These are phyloP conservation scores for Dactylellina parvicollis DNA, from an alignment of 2,329 filamentous ascomycete species.

Conservation along the genomic window DNA sequence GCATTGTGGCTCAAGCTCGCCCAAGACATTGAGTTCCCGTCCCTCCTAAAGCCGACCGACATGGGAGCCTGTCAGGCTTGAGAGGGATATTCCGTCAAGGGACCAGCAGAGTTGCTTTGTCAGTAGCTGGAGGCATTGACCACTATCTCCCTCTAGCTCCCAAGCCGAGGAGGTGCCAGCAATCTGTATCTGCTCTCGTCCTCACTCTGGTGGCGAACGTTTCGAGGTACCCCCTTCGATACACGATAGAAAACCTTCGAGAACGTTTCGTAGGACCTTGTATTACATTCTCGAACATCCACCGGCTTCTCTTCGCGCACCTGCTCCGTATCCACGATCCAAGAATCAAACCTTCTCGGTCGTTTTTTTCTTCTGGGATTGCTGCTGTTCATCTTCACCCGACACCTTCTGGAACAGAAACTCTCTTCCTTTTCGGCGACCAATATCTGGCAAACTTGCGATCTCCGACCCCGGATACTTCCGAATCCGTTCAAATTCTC, in stretches of 20 bases:
- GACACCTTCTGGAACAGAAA: conserved; percentile 25
- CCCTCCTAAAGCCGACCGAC: conserved; percentile 37
- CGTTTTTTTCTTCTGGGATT: neutral
- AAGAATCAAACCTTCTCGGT: conserved; percentile 2
- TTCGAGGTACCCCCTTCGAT: conserved; percentile 39
- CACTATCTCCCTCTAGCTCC: conserved; percentile 39
- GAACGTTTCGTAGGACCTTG: conserved; percentile 49
- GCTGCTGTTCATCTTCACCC: neutral
- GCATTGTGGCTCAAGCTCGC: conserved; percentile 51
- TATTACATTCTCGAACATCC: conserved; percentile 39
- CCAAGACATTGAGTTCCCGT: conserved; percentile 34
- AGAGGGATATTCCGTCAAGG: conserved; percentile 51
- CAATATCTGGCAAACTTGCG: conserved; percentile 12
- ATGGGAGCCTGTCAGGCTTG: conserved; percentile 36
- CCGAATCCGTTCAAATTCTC: conserved; percentile 41
- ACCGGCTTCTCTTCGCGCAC: conserved; percentile 22
- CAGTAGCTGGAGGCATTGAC: conserved; percentile 41
- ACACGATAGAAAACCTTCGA: conserved; percentile 30
- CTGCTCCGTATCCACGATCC: neutral
- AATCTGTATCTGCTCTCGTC: conserved; percentile 31
- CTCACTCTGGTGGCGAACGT: conserved; percentile 19
- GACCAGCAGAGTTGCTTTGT: conserved; percentile 30
- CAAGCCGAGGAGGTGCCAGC: conserved; percentile 18
- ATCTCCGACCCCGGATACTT: conserved; percentile 32
- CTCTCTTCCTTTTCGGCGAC: conserved; percentile 34